Evolutionary conservation across 2,329 filamentous ascomycete genomes (phyloP), one percentile per base, ranked within the genome.

Genomic region (Apiospora malaysiana): DNA sequence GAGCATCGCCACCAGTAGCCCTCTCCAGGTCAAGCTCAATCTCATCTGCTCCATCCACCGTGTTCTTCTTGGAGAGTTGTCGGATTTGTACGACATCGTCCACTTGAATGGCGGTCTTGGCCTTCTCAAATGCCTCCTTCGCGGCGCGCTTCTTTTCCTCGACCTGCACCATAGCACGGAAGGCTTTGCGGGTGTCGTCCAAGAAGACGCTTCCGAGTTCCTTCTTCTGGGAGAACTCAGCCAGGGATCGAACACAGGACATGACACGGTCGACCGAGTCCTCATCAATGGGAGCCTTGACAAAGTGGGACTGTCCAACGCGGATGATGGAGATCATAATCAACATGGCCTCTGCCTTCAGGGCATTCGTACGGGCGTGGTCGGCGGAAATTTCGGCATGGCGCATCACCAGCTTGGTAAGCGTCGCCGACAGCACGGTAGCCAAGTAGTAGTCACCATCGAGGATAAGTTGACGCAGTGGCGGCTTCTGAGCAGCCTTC

Each of bases 261-360:
- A 99, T 98, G 81, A 99, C 95, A 77, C 96, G 92, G 81, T 99
- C 96, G n/a, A 98, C 90, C 0, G 96, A 98, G 81, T 99, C 96
- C 81, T 99, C 96, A 73, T 99, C 96, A 74, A 99, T 98, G 2
- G 94, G 93, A 1, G 94, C 93, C 85, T 98, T 98, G 79, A 97
- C 96, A 76, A 99, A 99, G 74, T 97, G 94, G n/a, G 95, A 98
- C 83, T 99, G 96, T 51, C 96, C 96, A 72, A 98, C 96, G 68
- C 96, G 94, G 75, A 99, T 94, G 76, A 99, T 97, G 6, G 96
- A 98, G 77, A 99, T 97, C 95, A 98, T 97, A 80, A 99, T 98
- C 69, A 99, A 88, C 96, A 99, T 99, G 63, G 96, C 96, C 82
- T 99, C 96, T 4, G 96, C 96, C 68, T 94, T 92, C 37, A 99